Conservation (phyloP, 1,284 basidiomycete species). For the Malassezia globosa region DNA sequence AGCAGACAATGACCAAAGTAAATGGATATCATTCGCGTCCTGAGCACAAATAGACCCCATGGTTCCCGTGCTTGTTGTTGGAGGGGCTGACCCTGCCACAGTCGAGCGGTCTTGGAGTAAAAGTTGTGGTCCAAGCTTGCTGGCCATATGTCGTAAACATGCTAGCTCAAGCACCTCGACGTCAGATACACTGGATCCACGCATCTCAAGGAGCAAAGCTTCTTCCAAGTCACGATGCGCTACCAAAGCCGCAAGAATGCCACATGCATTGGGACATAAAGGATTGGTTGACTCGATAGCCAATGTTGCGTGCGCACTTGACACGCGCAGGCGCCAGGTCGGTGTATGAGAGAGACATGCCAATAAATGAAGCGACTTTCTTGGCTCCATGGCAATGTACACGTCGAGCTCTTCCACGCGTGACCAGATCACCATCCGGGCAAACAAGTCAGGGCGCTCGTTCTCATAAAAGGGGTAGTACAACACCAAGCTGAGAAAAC, state of each 20-base stretch:
- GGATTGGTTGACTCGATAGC: conserved; percentile 20
- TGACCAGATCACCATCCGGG: conserved; percentile 34
- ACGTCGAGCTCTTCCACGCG: conserved; percentile 38
- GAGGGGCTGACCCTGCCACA: background rate
- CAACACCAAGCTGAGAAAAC: conserved; percentile 32
- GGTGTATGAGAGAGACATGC: conserved; percentile 25
- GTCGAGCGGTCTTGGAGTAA: background rate
- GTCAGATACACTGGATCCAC: conserved; percentile 4
- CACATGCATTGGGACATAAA: conserved; percentile 8
- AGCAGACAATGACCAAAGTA: background rate
- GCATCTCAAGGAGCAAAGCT: conserved; percentile 15
- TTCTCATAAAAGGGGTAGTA: conserved; percentile 37
- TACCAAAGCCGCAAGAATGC: conserved; percentile 6
- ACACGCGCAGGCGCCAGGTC: conserved; percentile 30
- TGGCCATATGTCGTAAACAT: conserved; percentile 5
- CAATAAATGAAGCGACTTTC: conserved; percentile 25
- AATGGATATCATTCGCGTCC: too few species aligned
- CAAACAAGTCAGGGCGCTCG: conserved; percentile 33
- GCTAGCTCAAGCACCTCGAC: conserved; percentile 5
- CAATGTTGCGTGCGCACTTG: conserved; percentile 29
- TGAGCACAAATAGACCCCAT: too few species aligned
- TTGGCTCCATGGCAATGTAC: conserved; percentile 28
- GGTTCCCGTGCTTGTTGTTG: background rate
- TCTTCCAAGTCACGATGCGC: background rate
- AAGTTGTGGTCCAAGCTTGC: too few species aligned